Base-by-base conservation (phyloP, 345 rosid species). In the Draba incana region DNA sequence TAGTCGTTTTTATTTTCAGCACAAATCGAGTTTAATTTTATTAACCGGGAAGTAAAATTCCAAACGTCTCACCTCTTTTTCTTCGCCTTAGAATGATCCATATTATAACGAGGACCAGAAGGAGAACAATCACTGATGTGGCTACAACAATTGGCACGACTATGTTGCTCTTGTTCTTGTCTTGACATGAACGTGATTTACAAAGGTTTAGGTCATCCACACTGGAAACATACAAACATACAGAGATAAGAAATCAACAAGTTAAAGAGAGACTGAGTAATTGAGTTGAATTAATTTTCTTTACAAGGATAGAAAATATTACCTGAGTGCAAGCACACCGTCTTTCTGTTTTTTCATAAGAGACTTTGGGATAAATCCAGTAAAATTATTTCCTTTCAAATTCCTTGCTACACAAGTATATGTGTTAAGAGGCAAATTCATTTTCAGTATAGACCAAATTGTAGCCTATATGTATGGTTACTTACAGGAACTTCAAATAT, bases 341-440 rank as follows among this genome's bases (percentile, higher is more conserved):
- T 59, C 48, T 7, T 51, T 66, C 43, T 84, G 43, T 74, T 75
- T 76, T 38, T 83, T 79, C 20, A 66, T 24, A 59, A 87, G 85
- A 23, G 63, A 55, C 53, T 15, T 43, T 45, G 92, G 86, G 64
- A 87, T 50, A 47, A 71, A 47, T 27, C 92, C 92, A 10, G 79
- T 47, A 11, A 83, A 76, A 10, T 80, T 71, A 68, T 87, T 87
- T 69, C 84, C 82, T 65, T 62, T 52, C 70, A 84, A 50, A 67
- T 83, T 79, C 64, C 89, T 35, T 87, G 74, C 38, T 33, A 30
- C 11, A 44, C 11, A 37, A 54, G 39, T 44, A 54, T 54, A 28
- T 69, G 43, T 31, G 10, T 35, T 9, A 35, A 72, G 57, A 51
- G 49, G 15, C 11, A 14, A 69, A 33, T n/a, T 15, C 25, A 42